These are phyloP conservation scores for Penicillium sp. DNA, from an alignment of 2,329 filamentous ascomycete genomes.

Conservation along the genomic window DNA sequence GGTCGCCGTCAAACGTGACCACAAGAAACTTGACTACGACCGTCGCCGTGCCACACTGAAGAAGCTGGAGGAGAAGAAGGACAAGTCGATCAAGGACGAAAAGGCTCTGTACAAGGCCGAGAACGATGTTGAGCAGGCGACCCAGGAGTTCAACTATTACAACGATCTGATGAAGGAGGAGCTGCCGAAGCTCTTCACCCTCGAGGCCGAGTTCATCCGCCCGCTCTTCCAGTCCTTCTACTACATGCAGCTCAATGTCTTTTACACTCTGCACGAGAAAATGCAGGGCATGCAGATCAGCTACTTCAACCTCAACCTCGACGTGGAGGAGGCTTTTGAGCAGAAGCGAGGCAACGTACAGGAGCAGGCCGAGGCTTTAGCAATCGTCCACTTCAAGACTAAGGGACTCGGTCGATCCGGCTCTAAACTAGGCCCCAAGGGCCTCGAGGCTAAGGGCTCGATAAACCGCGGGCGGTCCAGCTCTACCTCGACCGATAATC, in stretches of 20 bases:
- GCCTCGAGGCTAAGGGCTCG: conserved; percentile 37
- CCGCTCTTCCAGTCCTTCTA: conserved; percentile 99
- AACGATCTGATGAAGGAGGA: conserved; percentile 97
- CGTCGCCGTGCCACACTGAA: conserved; percentile 79
- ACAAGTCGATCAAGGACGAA: conserved; percentile 92
- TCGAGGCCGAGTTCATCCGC: conserved; percentile 93
- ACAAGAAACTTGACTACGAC: conserved; percentile 97
- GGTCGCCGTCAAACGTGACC: conserved; percentile 81
- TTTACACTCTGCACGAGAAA: conserved; percentile 95
- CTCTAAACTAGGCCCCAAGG: conserved; percentile 34
- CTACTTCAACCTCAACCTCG: conserved; percentile 89
- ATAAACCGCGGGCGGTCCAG: conserved; percentile 33
- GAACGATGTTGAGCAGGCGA: conserved; percentile 83
- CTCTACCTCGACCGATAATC: conserved; percentile 52
- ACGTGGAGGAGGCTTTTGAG: conserved; percentile 88
- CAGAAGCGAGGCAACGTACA: conserved; percentile 86
- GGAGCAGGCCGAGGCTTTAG: conserved; percentile 78
- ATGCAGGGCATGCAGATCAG: conserved; percentile 98
- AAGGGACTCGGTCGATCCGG: conserved; percentile 59
- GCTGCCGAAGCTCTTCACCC: conserved; percentile 81
- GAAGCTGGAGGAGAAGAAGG: conserved; percentile 97
- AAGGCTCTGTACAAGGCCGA: conserved; percentile 97
- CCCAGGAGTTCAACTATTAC: conserved; percentile 96
- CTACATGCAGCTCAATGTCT: conserved; percentile 99
- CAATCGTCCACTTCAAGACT: conserved; percentile 88